Conservation (phyloP, 495 filamentous ascomycete genomes). For the Neurospora pannonica region DNA sequence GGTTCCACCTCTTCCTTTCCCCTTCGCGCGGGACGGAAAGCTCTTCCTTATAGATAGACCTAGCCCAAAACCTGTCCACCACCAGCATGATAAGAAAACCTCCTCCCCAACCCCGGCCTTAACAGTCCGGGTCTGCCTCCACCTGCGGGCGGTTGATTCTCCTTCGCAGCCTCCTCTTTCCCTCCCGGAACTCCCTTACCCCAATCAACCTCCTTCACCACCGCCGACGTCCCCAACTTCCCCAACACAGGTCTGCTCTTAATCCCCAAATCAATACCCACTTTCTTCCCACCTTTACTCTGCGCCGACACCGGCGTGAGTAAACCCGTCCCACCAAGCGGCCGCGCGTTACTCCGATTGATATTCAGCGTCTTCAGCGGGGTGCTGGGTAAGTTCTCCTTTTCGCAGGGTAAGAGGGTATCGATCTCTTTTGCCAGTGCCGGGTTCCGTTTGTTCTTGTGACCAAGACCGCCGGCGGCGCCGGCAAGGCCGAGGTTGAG, state of each 20-base stretch:
- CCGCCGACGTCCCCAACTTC: neutral
- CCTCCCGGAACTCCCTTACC: neutral
- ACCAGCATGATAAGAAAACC: neutral
- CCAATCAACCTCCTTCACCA: neutral
- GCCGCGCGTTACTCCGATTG: neutral
- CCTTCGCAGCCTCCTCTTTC: neutral
- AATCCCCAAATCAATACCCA: neutral
- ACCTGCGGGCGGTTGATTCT: neutral
- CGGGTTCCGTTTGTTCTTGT: neutral
- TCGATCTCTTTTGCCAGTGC: neutral
- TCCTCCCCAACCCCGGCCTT: neutral
- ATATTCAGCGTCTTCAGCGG: neutral
- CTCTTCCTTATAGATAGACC: neutral
- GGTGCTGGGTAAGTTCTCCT: neutral
- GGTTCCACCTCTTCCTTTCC: neutral
- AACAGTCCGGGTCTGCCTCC: neutral
- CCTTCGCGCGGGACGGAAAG: neutral
- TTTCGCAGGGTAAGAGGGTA: neutral
- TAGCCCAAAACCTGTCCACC: neutral
- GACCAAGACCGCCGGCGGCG: neutral
- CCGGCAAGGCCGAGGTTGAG: neutral
- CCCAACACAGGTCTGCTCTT: neutral
- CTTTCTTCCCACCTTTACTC: neutral
- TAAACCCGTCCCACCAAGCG: neutral
- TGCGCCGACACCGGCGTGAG: neutral